phyloP scores from a whole-genome alignment of 768 basidiomycete species.

The Panaeolus papilionaceus region DNA sequence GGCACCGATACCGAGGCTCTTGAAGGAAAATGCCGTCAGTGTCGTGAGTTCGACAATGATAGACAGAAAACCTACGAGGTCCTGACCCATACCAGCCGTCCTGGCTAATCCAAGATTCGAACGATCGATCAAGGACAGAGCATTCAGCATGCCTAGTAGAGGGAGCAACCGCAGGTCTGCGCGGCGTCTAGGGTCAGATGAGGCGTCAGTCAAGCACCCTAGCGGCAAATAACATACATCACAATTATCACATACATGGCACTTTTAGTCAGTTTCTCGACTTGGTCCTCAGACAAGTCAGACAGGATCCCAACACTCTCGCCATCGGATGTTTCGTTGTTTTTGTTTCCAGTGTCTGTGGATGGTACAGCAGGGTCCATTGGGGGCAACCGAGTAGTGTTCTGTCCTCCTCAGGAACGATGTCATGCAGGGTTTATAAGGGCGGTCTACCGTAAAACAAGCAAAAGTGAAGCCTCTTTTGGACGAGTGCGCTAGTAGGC shows the following conservation, averaged over 20 bases:
- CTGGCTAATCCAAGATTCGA: conserved; percentile 49
- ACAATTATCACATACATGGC: not conserved
- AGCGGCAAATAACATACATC: not conserved
- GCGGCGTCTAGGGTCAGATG: conserved; percentile 35
- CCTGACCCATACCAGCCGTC: conserved; percentile 46
- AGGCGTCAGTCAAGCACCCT: not conserved
- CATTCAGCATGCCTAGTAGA: conserved; percentile 44
- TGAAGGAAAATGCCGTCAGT: conserved; percentile 3
- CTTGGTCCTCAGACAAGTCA: conserved; percentile 5
- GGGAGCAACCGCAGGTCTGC: conserved; percentile 47
- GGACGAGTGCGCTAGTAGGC: not conserved
- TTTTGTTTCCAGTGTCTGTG: not conserved
- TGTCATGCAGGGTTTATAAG: conserved; percentile 10
- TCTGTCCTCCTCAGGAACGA: not conserved
- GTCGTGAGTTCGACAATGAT: not conserved
- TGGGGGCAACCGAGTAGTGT: not conserved
- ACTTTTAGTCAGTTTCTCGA: not conserved
- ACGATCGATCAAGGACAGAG: conserved; percentile 47
- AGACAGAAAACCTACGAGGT: conserved; percentile 37
- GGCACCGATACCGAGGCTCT: conserved; percentile 45
- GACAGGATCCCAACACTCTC: not conserved
- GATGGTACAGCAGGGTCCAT: conserved; percentile 3
- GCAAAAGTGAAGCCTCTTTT: not conserved
- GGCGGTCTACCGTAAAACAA: not conserved
- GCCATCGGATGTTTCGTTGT: not conserved